phyloP scores from a whole-genome alignment of 1,284 basidiomycete species.

The Xerocomus nothofagi region DNA sequence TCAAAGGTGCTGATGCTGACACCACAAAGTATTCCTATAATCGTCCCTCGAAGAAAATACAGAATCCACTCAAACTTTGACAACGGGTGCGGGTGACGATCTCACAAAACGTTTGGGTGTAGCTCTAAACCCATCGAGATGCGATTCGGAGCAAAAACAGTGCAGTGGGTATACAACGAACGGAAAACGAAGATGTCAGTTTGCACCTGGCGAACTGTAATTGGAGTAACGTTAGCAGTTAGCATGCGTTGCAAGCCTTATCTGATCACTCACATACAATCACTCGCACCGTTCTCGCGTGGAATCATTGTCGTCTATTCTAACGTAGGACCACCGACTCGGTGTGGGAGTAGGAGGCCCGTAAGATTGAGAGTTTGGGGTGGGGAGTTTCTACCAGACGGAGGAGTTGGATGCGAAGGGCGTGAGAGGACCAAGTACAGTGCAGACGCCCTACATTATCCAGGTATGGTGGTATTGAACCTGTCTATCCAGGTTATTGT shows the following conservation, averaged over 20 bases:
- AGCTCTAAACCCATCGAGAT: not conserved
- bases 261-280: conserved; percentile 6
- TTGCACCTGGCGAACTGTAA: too few species aligned
- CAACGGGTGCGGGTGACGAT: too few species aligned
- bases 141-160: not conserved
- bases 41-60: not conserved
- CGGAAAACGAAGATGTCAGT: not conserved
- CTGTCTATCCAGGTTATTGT: not conserved
- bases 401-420: not conserved
- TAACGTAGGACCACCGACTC: not conserved
- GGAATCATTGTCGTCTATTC: not conserved
- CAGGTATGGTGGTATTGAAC: not conserved
- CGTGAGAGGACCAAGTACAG: not conserved
- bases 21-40: too few species aligned
- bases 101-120: not conserved
- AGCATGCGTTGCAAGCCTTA: not conserved
- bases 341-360: not conserved
- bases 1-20: not conserved
- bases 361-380: too few species aligned
- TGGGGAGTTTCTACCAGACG: too few species aligned
- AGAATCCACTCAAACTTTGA: not conserved
- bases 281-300: not conserved
- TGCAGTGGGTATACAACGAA: not conserved
- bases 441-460: not conserved
- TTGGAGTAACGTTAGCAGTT: not conserved